Evolutionary conservation across 148 eudicot genomes (phyloP), one percentile per base, ranked within the genome.

Genomic region (Cornus controversa): DNA sequence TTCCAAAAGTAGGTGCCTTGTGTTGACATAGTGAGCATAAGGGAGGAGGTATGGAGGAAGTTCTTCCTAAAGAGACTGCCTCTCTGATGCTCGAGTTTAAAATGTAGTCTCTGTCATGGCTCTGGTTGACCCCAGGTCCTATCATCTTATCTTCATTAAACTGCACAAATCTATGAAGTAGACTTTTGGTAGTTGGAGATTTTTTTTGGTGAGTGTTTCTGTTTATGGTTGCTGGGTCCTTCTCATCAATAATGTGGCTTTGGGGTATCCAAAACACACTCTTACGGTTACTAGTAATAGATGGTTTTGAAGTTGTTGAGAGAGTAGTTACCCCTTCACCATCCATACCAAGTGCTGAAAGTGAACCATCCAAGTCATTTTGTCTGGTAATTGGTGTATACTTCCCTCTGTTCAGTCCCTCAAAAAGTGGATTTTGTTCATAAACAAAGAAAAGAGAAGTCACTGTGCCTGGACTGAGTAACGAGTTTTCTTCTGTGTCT

Each of bases 351-450:
- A 72, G 58, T 71, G 70, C 34, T 28, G 73, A 62, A 70, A 69
- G 23, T 36, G 80, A 81, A 66, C 84, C 79, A 29, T 71, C 73
- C 13, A 57, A 40, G 54, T 53, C 18, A 69, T 66, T 82, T 25
- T 10, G n/a, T 64, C 54, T 78, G 31, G 29, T 28, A 36, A 10
- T 47, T 50, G 88, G 84, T 31, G 82, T 80, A 53, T 53, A 76
- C 42, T 68, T 89, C 28, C 78, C 87, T 85, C 82, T 90, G 67
- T 83, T 80, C 20, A 70, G 87, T 29, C 87, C 82, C 75, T 91
- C 97, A 85, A 86, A 94, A 63, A 94, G 84, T n/a, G 98, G 97
- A 79, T 94, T 94, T 74, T 84, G 87, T 78, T 91, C 94, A 82
- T 86, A 92, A 40, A 88, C 86, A 57, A 89, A 83, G 76, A 82